Base-by-base conservation (phyloP, 257 asterid genomes). In the Plantago ovata region DNA sequence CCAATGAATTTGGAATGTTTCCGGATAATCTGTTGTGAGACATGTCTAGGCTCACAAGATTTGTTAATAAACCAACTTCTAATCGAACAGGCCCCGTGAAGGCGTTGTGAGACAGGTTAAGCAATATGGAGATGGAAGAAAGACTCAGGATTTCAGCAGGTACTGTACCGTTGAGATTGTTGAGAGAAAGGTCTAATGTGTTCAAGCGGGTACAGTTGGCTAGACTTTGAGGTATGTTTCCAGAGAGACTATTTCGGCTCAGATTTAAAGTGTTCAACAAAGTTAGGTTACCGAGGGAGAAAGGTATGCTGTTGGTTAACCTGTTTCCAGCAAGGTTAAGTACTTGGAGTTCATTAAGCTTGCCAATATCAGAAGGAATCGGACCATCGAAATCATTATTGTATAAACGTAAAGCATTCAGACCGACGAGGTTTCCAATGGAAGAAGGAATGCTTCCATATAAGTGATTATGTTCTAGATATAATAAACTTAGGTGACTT, bases 361-460 rank as follows among this genome's bases (percentile, higher is more conserved):
- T 38, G 8, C 76, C 74, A 13, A 77, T 62, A 15, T 39, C 48
- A 11, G 52, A 18, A 0, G 81, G 77, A 24, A 79, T 63, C 9
- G 66, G 15, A 11, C 75, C 77, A 1, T 48, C 16, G 20, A 78
- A 45, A 36, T 33, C 55, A 60, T 75, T 72, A 46, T 41, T 10
- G 38, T 24, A 41, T 57, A 75, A 52, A 19, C 24, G 38, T 7
- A 71, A 38, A 20, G 51, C n/a, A 13, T 58, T n/a, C 22, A 22
- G 48, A 38, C 61, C 13, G 45, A 1, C 10, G 1, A 78, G 23
- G 18, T 65, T 67, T 24, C 53, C 52, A 23, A 79, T 66, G 28
- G 51, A 77, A 9, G 44, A 48, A 47, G 75, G 79, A 46, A 79
- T 62, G 38, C 42, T 58, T 28, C 85, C 84, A 1, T 57, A 69